A percentile compares a stretch with the other conserved stretches of the same genome.
Conservation (phyloP, 2,329 filamentous ascomycete species). For the Leptographium lundbergii region DNA sequence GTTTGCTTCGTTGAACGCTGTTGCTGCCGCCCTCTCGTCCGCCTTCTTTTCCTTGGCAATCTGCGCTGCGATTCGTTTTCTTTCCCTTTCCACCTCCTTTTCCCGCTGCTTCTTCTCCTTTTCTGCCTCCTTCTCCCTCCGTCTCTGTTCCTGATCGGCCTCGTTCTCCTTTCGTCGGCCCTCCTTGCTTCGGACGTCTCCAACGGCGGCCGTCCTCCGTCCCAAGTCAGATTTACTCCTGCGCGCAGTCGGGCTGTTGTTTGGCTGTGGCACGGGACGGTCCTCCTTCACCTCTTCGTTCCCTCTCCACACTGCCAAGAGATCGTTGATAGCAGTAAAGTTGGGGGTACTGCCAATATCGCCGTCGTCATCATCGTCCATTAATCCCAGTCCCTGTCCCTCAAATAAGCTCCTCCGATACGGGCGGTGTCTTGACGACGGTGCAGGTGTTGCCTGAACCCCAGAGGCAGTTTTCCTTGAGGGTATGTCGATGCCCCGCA, state of each 20-base stretch:
- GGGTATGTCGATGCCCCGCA: background rate
- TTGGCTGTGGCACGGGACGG: background rate
- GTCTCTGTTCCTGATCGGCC: slow-evolving; percentile 27
- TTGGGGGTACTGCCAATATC: background rate
- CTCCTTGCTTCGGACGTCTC: slow-evolving; percentile 4
- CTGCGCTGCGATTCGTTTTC: slow-evolving; percentile 43
- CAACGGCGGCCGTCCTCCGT: slow-evolving; percentile 4
- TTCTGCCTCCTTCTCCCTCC: slow-evolving; percentile 38
- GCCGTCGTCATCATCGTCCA: slow-evolving; percentile 8
- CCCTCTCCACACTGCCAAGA: slow-evolving; percentile 4
- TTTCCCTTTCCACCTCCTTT: slow-evolving; percentile 43
- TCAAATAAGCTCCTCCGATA: slow-evolving; percentile 7
- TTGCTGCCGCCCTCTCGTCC: slow-evolving; percentile 48
- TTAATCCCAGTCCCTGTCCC: background rate
- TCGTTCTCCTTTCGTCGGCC: slow-evolving; percentile 12
- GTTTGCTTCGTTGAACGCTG: slow-evolving; percentile 60
- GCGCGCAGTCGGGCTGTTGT: background rate
- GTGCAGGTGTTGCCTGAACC: background rate
- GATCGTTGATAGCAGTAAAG: background rate
- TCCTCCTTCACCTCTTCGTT: background rate
- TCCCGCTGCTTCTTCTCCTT: slow-evolving; percentile 43
- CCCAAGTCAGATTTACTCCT: too few relatives aligned
- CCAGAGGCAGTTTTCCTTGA: too few relatives aligned
- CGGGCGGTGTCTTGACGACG: background rate
- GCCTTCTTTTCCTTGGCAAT: slow-evolving; percentile 48